Base-by-base conservation (phyloP, 164 flowering plant species). In the Nymphaea colorata region DNA sequence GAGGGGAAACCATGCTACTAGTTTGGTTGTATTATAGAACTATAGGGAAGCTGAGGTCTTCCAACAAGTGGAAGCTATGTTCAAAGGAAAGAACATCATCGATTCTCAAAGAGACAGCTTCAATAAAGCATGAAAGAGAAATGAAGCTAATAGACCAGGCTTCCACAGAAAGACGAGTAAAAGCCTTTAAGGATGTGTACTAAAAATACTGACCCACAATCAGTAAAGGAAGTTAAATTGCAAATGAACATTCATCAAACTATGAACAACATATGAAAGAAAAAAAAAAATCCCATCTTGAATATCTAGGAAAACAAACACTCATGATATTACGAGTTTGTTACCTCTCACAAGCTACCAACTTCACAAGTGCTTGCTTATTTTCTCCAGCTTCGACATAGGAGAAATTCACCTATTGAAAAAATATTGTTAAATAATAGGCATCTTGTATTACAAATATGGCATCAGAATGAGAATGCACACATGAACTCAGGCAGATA, bases 371-470 rank as follows among this genome's bases (percentile, higher is more conserved):
- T 62, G 97, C 99, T 73, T 91, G 97, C 74, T 94, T 94, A 75
- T 81, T 84, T 82, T 94, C 97, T 76, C 96, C 99, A 42, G 97
- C 96, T 81, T 94, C 99, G 71, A 75, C 67, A 75, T 94, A 94
- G 70, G 91, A 84, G 71, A 94, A 94, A 70, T 91, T 91, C 66
- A 94, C 98, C 97, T 93, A 81, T 57, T 42, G n/a, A 15, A 18
- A 71, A 5, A 61, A n/a, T n/a, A n/a, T n/a, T n/a, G n/a, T n/a
- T n/a, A n/a, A n/a, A 69, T 61, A 43, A 15, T 36, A 18, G 14
- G 5, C 53, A 45, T 25, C 36, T 25, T 25, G 36, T 25, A 25
- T 25, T 25, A 25, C 36, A 25, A 25, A 25, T 25, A 25, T 25
- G 36, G 36, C 36, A 25, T 25, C 36, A 25, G 36, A 25, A 25